Conservation (phyloP, 176 grass and related monocot species). For the Lolium rigidum region DNA sequence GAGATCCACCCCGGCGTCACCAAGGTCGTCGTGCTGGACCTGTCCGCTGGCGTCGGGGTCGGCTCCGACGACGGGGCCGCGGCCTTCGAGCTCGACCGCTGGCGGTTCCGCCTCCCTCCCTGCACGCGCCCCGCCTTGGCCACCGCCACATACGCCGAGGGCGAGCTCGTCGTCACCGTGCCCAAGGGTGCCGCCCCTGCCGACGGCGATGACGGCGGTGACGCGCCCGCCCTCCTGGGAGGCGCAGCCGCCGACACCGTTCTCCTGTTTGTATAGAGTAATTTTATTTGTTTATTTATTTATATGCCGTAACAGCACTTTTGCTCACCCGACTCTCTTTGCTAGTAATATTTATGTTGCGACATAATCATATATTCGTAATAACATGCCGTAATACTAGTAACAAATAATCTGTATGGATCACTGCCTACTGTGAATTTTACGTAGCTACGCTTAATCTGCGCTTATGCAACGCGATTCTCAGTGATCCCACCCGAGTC, state of each 20-base stretch:
- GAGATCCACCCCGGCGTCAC: conserved; percentile 94
- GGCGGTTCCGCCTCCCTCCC: conserved; percentile 84
- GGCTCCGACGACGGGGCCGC: conserved; percentile 39
- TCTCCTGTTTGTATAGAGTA: conserved; percentile 64
- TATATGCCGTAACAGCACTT: conserved; percentile 27
- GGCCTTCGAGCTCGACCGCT: conserved; percentile 81
- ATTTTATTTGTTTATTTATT: background rate
- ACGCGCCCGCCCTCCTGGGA: background rate
- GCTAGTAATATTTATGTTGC: conserved; percentile 30
- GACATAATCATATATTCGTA: conserved; percentile 30
- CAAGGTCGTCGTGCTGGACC: conserved; percentile 75
- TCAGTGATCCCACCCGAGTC: background rate
- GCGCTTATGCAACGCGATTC: background rate
- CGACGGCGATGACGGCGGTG: conserved; percentile 24
- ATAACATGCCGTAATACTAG: conserved; percentile 26
- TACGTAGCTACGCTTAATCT: conserved; percentile 9
- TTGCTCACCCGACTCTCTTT: conserved; percentile 42
- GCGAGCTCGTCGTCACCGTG: conserved; percentile 87
- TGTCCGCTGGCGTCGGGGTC: conserved; percentile 5
- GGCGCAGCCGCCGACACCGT: conserved; percentile 35
- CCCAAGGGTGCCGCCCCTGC: conserved; percentile 81
- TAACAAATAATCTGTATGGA: conserved; percentile 31
- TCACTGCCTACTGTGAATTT: conserved; percentile 22
- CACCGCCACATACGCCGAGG: conserved; percentile 77
- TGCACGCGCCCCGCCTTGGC: conserved; percentile 83